Evolutionary conservation across 371 early-diverging fungal species (phyloP).

Genomic region (Sporodiniella umbellata): DNA sequence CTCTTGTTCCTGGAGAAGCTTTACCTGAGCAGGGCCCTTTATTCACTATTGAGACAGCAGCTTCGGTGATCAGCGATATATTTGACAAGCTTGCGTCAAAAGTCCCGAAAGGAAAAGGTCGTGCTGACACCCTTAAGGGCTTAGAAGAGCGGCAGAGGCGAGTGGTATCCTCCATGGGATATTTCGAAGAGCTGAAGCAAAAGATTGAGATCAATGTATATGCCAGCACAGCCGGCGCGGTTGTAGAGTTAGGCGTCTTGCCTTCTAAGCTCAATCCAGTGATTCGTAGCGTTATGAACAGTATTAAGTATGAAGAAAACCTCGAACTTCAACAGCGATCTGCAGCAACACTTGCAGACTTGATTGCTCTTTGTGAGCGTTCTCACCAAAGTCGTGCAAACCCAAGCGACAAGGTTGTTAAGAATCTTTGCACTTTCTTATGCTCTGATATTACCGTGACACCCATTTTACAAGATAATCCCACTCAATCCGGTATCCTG

Average conservation of each 20-base stretch:
- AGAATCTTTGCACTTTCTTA: slow-evolving; percentile 81
- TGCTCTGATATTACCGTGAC: slow-evolving; percentile 79
- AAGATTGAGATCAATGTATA: slow-evolving; percentile 68
- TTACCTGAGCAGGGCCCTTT: slow-evolving; percentile 39
- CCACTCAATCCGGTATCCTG: slow-evolving; percentile 57
- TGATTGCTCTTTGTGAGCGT: slow-evolving; percentile 55
- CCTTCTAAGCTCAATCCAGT: slow-evolving; percentile 86
- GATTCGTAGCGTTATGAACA: slow-evolving; percentile 85
- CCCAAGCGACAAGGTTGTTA: slow-evolving; percentile 83
- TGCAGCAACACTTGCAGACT: slow-evolving; percentile 53
- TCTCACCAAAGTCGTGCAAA: slow-evolving; percentile 33
- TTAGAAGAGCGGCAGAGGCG: slow-evolving; percentile 65
- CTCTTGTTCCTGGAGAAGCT: slow-evolving; percentile 48
- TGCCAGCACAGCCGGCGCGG: slow-evolving; percentile 82
- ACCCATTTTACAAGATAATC: slow-evolving; percentile 64
- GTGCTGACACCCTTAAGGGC: slow-evolving; percentile 28
- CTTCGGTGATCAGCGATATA: slow-evolving; percentile 46
- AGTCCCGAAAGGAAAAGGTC: slow-evolving; percentile 41
- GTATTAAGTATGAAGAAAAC: slow-evolving; percentile 80
- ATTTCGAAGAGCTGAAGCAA: slow-evolving; percentile 62
- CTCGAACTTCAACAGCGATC: slow-evolving; percentile 65
- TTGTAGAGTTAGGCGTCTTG: slow-evolving; percentile 72
- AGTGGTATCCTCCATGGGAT: slow-evolving; percentile 61
- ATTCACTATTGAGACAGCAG: slow-evolving; percentile 67
- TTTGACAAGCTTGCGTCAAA: slow-evolving; percentile 45